Evolutionary conservation across 225 moss, liverwort and hornwort species (phyloP), one percentile per base, ranked within the genome.

Genomic region (Neckera pumila): DNA sequence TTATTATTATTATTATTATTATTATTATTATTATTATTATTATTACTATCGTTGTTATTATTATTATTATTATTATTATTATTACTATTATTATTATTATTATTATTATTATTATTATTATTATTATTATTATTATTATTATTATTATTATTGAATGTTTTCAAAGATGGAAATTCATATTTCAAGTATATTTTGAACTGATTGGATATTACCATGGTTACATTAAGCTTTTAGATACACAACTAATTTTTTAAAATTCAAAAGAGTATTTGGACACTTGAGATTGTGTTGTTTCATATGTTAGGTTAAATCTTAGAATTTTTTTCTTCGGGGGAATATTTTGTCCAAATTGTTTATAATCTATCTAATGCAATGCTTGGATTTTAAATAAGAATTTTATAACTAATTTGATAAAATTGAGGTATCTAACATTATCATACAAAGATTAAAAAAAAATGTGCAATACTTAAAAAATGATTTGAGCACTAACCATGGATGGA

Each of bases 401-500:
- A n/a, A n/a, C n/a, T n/a, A n/a, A n/a, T n/a, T n/a, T n/a, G n/a
- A n/a, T n/a, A n/a, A n/a, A n/a, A n/a, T n/a, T n/a, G n/a, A n/a
- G n/a, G n/a, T n/a, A n/a, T n/a, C n/a, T n/a, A n/a, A n/a, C n/a
- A n/a, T n/a, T n/a, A n/a, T n/a, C n/a, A n/a, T n/a, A n/a, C n/a
- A n/a, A n/a, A n/a, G n/a, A n/a, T n/a, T n/a, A n/a, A n/a, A n/a
- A n/a, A n/a, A n/a, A n/a, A n/a, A n/a, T n/a, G n/a, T n/a, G n/a
- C n/a, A n/a, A n/a, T n/a, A n/a, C n/a, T n/a, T n/a, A n/a, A n/a
- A 9, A 67, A 72, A 27, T 4, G 1, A 43, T 43, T 10, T 27
- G 8, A 11, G 1, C 17, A 27, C 42, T 9, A 25, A 8, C 9
- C 1, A 0, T 70, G 0, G 14, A 70, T 8, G 7, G 5, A 70